These are phyloP conservation scores for Xylaria sp. DNA, from an alignment of 2,329 filamentous ascomycete species.

Conservation along the genomic window DNA sequence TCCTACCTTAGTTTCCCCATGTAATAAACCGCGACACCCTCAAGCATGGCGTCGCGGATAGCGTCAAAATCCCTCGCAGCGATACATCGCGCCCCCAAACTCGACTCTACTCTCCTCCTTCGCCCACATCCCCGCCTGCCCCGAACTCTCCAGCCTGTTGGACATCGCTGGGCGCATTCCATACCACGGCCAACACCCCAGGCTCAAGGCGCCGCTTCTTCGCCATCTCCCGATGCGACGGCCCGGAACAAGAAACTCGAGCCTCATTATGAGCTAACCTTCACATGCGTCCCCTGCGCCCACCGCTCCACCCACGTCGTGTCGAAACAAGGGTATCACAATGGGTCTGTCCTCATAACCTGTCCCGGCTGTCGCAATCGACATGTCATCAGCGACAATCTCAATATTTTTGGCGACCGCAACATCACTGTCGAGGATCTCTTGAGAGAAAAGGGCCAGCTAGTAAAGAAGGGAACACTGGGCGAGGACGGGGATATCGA, in stretches of 20 bases:
- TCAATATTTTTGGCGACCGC: slow-evolving; percentile 79
- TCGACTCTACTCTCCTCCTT: slow-evolving; percentile 33
- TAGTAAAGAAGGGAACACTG: slow-evolving; percentile 77
- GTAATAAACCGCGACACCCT: background rate
- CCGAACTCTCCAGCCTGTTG: slow-evolving; percentile 42
- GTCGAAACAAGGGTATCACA: slow-evolving; percentile 95
- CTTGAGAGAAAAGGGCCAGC: slow-evolving; percentile 77
- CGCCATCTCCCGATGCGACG: slow-evolving; percentile 43
- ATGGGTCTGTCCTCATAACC: slow-evolving; percentile 86
- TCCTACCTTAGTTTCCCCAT: background rate
- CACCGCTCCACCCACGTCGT: slow-evolving; percentile 84
- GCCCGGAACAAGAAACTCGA: slow-evolving; percentile 49
- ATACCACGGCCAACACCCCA: slow-evolving; percentile 46
- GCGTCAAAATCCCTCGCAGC: slow-evolving; percentile 31
- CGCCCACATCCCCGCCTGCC: slow-evolving; percentile 44
- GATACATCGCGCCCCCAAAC: slow-evolving; percentile 34
- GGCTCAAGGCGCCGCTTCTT: slow-evolving; percentile 13
- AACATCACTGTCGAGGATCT: slow-evolving; percentile 80
- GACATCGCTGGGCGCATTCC: slow-evolving; percentile 45
- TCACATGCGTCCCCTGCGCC: slow-evolving; percentile 90
- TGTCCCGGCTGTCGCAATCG: slow-evolving; percentile 88
- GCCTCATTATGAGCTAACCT: slow-evolving; percentile 86
- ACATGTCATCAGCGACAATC: slow-evolving; percentile 91
- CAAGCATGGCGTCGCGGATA: slow-evolving; percentile 43
- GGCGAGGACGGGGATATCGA: slow-evolving; percentile 87